These are phyloP conservation scores for Flaveria trinervia DNA, from an alignment of 129 eudicot genomes.

Conservation along the genomic window DNA sequence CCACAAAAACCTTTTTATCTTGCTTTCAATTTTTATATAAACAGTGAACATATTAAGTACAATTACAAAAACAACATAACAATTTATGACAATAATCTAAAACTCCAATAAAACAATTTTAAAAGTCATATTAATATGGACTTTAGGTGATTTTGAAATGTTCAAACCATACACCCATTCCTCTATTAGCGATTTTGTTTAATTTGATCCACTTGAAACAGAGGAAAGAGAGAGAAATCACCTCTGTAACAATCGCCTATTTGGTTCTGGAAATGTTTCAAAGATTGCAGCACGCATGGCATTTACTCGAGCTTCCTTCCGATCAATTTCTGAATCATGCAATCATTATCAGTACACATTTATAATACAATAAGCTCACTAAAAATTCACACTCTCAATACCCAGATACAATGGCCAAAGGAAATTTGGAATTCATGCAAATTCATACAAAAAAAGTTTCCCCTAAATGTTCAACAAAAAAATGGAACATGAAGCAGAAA, in stretches of 20 bases:
- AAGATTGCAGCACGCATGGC: slow-evolving; percentile 82
- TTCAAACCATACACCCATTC: not conserved
- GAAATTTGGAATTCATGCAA: not conserved
- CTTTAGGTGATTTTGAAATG: not conserved
- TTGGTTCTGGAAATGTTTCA: slow-evolving; percentile 98
- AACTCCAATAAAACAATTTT: not conserved
- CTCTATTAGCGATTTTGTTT: not conserved
- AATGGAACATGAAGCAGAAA: not conserved
- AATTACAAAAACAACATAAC: too few relatives aligned
- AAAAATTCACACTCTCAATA: not conserved
- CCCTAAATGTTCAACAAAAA: not conserved
- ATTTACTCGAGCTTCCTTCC: slow-evolving; percentile 80
- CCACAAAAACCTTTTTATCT: too few relatives aligned
- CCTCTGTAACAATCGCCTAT: slow-evolving; percentile 91
- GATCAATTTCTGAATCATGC: slow-evolving; percentile 63
- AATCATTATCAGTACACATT: slow-evolving; percentile 12
- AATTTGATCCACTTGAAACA: not conserved
- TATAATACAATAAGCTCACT: not conserved
- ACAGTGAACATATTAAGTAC: too few relatives aligned
- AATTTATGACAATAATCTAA: too few relatives aligned
- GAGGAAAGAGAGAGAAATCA: slow-evolving; percentile 23
- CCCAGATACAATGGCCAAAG: not conserved
- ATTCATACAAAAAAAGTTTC: not conserved
- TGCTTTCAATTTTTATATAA: too few relatives aligned
- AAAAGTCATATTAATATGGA: not conserved